phyloP scores from a whole-genome alignment of 148 eudicot species.

The Simmondsia chinensis region DNA sequence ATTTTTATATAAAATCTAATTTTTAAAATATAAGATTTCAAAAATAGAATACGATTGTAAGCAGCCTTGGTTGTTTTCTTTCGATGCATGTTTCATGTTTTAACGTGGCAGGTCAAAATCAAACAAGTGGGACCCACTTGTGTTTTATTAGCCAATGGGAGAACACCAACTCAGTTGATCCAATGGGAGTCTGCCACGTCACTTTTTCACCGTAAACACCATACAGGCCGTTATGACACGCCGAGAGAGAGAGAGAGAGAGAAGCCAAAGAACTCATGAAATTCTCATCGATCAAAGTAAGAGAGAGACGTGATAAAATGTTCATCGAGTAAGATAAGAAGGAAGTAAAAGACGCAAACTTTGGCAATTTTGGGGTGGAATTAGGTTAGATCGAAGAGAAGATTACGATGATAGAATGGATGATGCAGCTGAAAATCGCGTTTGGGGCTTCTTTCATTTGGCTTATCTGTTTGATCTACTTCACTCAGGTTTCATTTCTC shows the following conservation, averaged over 20 bases:
- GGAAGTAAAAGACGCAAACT: background rate
- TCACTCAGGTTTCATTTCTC: conserved; percentile 58
- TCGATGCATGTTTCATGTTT: no score
- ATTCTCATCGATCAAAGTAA: background rate
- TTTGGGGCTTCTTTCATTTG: conserved; percentile 86
- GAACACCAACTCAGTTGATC: background rate
- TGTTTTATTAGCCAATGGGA: conserved; percentile 3
- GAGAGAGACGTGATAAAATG: no score
- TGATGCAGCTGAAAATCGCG: conserved; percentile 43
- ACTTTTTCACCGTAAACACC: no score
- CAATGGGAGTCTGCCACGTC: background rate
- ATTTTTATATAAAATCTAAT: no score
- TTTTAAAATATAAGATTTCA: no score
- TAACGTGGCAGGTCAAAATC: no score
- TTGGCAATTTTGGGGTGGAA: no score
- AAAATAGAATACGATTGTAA: no score
- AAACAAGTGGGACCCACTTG: no score
- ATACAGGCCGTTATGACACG: no score
- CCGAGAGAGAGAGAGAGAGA: background rate
- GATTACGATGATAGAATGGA: conserved; percentile 50
- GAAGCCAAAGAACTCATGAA: background rate
- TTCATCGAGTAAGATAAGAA: background rate
- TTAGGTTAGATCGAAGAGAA: no score
- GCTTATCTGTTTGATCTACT: conserved; percentile 93
- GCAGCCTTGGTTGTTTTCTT: no score